A percentile compares a stretch with the other conserved stretches of the same genome.
Evolutionary conservation across 768 basidiomycete species (phyloP).

Genomic region (Sarcomyxa edulis): DNA sequence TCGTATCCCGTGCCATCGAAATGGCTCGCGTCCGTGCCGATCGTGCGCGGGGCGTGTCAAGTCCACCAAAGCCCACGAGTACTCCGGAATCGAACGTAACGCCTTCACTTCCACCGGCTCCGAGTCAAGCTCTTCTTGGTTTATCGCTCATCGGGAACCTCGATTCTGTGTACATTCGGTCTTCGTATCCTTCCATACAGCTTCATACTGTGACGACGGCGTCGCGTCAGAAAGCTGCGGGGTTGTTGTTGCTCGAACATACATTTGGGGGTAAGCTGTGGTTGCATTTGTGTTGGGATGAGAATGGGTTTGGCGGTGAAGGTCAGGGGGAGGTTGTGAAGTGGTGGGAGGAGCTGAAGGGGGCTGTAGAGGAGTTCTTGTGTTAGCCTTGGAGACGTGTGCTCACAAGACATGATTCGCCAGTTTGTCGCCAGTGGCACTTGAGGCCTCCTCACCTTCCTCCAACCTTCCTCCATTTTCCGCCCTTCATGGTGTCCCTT

Average conservation of each 20-base stretch:
- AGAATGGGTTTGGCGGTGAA: constrained; percentile 26
- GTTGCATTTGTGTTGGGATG: constrained; percentile 32
- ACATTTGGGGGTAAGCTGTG: constrained; percentile 57
- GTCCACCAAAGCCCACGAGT: background rate
- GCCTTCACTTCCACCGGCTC: constrained; percentile 24
- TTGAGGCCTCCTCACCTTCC: too few relatives aligned
- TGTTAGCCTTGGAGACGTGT: too few relatives aligned
- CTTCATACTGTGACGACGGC: constrained; percentile 63
- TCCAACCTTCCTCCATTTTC: too few relatives aligned
- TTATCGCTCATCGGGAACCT: constrained; percentile 67
- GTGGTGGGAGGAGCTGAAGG: too few relatives aligned
- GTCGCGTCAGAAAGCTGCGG: constrained; percentile 55
- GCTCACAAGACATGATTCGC: too few relatives aligned
- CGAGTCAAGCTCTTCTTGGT: constrained; percentile 39
- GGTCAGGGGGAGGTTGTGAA: too few relatives aligned
- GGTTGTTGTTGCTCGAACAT: constrained; percentile 57
- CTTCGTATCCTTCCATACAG: constrained; percentile 35
- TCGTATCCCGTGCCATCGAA: constrained; percentile 41
- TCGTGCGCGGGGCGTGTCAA: constrained; percentile 32
- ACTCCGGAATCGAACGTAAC: constrained; percentile 17
- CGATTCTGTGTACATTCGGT: constrained; percentile 56
- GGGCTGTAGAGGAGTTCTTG: too few relatives aligned
- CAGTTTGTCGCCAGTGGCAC: too few relatives aligned
- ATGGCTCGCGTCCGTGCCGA: constrained; percentile 45
- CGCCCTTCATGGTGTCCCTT: too few relatives aligned